These are phyloP conservation scores for Candolleomyces eurysporus DNA, from an alignment of 768 basidiomycete species.

Conservation along the genomic window DNA sequence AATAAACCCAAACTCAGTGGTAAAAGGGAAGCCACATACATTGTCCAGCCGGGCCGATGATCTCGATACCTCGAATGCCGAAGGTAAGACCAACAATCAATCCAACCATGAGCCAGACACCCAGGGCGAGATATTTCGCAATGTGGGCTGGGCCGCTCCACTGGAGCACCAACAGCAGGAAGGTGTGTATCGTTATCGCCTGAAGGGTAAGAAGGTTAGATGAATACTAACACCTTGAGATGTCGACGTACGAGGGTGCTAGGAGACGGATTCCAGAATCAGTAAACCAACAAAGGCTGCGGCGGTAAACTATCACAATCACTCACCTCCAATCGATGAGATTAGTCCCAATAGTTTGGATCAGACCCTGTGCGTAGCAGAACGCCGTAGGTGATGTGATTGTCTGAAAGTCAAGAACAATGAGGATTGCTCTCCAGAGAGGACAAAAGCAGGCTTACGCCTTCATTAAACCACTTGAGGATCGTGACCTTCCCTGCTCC, in stretches of 20 bases:
- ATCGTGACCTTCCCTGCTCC: background rate
- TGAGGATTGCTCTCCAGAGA: background rate
- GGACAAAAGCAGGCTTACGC: background rate
- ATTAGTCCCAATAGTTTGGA: background rate
- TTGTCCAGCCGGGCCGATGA: constrained; percentile 6
- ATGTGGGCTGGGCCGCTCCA: constrained; percentile 6
- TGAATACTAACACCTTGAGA: background rate
- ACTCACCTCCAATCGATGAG: constrained; percentile 1
- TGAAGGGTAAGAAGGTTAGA: background rate
- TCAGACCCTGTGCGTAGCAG: background rate
- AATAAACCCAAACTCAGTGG: background rate
- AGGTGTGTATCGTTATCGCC: constrained; percentile 9
- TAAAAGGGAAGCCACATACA: background rate
- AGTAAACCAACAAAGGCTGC: background rate
- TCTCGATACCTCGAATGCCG: background rate
- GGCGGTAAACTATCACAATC: background rate
- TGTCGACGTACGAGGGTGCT: background rate
- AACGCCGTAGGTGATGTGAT: background rate
- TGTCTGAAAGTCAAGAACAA: background rate
- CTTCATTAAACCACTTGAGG: background rate
- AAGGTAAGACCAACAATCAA: background rate
- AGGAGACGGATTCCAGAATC: background rate
- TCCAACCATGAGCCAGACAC: constrained; percentile 4
- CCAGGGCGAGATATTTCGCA: constrained; percentile 2
- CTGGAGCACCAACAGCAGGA: background rate